Base-by-base conservation (phyloP, 2,329 filamentous ascomycete genomes). In the Aphanocladium album region DNA sequence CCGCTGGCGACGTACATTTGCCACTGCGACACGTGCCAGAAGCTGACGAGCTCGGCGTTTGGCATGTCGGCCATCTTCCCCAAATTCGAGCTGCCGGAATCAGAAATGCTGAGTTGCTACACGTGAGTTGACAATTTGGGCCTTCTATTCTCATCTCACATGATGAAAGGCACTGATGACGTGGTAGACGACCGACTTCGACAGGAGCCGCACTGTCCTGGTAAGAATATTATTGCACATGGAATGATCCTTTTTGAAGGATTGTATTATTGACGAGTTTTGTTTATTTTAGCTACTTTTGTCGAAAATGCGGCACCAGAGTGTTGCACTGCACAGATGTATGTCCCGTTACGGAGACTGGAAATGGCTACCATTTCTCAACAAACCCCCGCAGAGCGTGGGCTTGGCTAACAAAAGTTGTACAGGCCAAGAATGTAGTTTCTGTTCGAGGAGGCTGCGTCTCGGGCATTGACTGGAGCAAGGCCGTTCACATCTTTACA, bases 51-150 rank as follows among this genome's bases (percentile, higher is more conserved):
- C 58, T 86, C 85, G 8, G 85, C 87, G 1, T 89, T 88, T 72
- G 87, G 87, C 30, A 83, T 86, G 35, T 87, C 85, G 39, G 87
- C 87, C 65, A 88, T 89, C 62, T 90, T 89, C 66, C 87, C 87
- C 1, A 77, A 77, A n/a, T 90, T 90, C 62, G 70, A 76, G 11
- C 73, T 89, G 30, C 83, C 85, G 0, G 71, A 73, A 41, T 73
- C 70, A 17, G 76, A 79, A 23, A 63, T 77, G 51, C 67, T 87
- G 64, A 80, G 79, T 61, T 82, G 80, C 64, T 86, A 86, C 65
- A 77, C 75, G 83, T 83, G 68, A 69, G 80, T 46, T 46, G 30
- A 30, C 30, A 30, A 30, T 5, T 30, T 30, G 30, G 30, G 5
- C 30, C 30, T 30, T 30, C 30, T 30, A 9, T n/a, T 9, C 30